Base-by-base conservation (phyloP, 495 filamentous ascomycete genomes). In the Xylaria scruposa region DNA sequence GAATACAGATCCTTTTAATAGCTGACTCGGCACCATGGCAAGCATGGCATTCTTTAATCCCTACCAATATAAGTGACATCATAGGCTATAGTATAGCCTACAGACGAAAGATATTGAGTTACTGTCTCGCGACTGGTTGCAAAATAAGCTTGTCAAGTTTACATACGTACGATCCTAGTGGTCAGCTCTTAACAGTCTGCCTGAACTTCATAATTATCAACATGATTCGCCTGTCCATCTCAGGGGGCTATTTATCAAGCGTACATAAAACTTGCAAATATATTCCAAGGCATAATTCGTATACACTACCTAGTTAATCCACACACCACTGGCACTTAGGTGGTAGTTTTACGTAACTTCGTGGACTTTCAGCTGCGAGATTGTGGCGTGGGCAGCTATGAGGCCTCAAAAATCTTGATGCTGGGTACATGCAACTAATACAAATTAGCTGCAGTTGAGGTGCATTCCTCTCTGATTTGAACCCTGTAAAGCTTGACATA, bases 301-400 rank as follows among this genome's bases (percentile, higher is more conserved):
- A 42, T 24, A 21, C 7, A 3, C 47, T 31, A 31, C 1, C 1
- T 21, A 24, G n/a, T 51, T 51, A 21, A 51, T 51, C 47, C n/a
- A 15, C 21, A 54, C 24, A 24, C 10, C 2, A 5, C 51, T 29
- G 12, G 51, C 51, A 54, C 24, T 4, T 54, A 26, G 46, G n/a
- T 24, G 8, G 21, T 29, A 26, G 24, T 36, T 36, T 1, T n/a
- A 29, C 61, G n/a, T 29, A 46, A 24, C 21, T 13, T 13, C 1
- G 17, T n/a, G 46, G 1, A 49, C 17, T 49, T 24, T 67, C 46
- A 53, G 63, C 63, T 67, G 44, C 17, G 26, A 26, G 31, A 17
- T 49, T 65, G 62, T 49, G 63, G 46, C 63, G 62, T 38, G 10
- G 46, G 63, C 31, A 40, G 63, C 9, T 8, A 38, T 40, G 63